These are phyloP conservation scores for Paramecium biaurelia DNA, from an alignment of 73 alveolate species.

Conservation along the genomic window DNA sequence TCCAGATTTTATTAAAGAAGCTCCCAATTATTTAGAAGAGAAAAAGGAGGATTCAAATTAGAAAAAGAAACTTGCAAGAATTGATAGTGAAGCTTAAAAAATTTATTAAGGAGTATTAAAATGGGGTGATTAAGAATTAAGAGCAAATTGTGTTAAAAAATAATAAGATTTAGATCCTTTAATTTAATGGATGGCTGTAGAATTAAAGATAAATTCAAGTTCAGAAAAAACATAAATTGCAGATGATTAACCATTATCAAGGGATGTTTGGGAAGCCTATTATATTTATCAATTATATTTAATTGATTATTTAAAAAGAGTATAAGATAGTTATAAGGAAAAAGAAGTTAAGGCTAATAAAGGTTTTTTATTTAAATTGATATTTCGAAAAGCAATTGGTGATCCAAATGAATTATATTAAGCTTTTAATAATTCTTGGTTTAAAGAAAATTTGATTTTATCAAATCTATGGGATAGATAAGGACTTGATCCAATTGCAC, in stretches of 20 bases:
- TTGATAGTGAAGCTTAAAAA: slow-evolving; percentile 54
- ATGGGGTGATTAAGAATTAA: slow-evolving; percentile 52
- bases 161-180: neutral
- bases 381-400: slow-evolving; percentile 62
- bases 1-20: slow-evolving; percentile 3
- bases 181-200: neutral
- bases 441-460: neutral
- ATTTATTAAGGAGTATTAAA: slow-evolving; percentile 27
- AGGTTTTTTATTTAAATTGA: slow-evolving; percentile 51
- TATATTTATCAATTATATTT: slow-evolving; percentile 40
- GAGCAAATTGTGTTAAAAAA: slow-evolving; percentile 33
- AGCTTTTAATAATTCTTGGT: slow-evolving; percentile 11
- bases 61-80: neutral
- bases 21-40: neutral
- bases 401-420: slow-evolving; percentile 60
- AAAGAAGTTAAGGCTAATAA: slow-evolving; percentile 15
- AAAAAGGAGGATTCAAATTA: neutral
- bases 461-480: slow-evolving; percentile 41
- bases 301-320: slow-evolving; percentile 41
- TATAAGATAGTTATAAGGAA: neutral
- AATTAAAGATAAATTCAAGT: slow-evolving; percentile 29
- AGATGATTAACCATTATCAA: slow-evolving; percentile 28
- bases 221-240: slow-evolving; percentile 28
- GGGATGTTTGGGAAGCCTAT: slow-evolving; percentile 66
- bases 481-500: slow-evolving; percentile 48